Base-by-base conservation (phyloP, 202 grass and related monocot species). In the Eragrostis tef region DNA sequence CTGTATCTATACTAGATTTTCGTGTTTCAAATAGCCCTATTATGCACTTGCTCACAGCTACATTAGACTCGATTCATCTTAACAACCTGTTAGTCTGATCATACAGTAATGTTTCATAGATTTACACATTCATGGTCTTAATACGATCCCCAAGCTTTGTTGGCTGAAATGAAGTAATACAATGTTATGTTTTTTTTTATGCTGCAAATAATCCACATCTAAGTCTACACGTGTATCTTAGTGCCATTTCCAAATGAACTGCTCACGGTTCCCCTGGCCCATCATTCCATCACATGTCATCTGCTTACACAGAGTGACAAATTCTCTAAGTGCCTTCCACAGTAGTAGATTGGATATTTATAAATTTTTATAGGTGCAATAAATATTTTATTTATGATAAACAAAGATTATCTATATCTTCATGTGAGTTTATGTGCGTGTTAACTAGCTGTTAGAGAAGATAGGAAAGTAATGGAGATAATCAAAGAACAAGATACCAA, bases 81-180 rank as follows among this genome's bases (percentile, higher is more conserved):
- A 49, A 16, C 74, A 17, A 48, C 64, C 29, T 11, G 20, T 67
- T 51, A 42, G 13, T 58, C 24, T 26, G 36, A 74, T 45, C 41
- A 14, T 24, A 3, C 44, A 7, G 7, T 11, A 22, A 21, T 57
- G 51, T 7, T 59, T 59, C 52, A 58, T 79, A 36, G 14, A 22
- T 39, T 65, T 65, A 36, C 59, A 24, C 46, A 67, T 2, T 16
- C 14, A 17, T 64, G 26, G 15, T 42, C 64, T 67, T 42, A 42
- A 64, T 54, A 41, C 60, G n/a, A 66, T 24, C 17, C 46, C 27
- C 17, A 78, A 21, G 6, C 12, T 48, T 61, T 15, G 45, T 64
- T 48, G 67, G 44, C 24, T 77, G 74, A 77, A 34, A 64, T 63
- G 24, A 74, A 77, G 25, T 63, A 19, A 70, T 60, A 45, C 4